Conservation (phyloP, 768 basidiomycete genomes). For the Mycena galericulata region DNA sequence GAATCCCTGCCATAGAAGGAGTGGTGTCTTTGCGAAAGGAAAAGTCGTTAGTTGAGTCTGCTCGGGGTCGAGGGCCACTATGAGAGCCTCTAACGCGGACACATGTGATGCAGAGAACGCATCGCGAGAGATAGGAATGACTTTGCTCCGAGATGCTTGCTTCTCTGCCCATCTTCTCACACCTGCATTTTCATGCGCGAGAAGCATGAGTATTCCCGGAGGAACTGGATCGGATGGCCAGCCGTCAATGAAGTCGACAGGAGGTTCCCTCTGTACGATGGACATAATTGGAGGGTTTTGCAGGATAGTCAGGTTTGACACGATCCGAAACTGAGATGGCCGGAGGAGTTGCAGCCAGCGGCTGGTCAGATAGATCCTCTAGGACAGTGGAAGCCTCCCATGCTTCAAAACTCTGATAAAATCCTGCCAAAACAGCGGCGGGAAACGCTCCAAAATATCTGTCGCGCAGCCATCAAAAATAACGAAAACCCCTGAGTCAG, state of each 20-base stretch:
- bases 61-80: slow-evolving; percentile 44
- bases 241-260: slow-evolving; percentile 48
- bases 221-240: slow-evolving; percentile 75
- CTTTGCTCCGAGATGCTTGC: slow-evolving; percentile 54
- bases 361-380: slow-evolving; percentile 53
- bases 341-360: slow-evolving; percentile 59
- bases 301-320: slow-evolving; percentile 72
- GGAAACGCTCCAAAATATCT: slow-evolving; percentile 84
- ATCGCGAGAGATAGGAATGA: slow-evolving; percentile 59
- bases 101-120: slow-evolving; percentile 63
- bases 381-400: slow-evolving; percentile 74
- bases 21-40: slow-evolving; percentile 52
- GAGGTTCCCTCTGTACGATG: slow-evolving; percentile 52
- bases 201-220: slow-evolving; percentile 68
- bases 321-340: slow-evolving; percentile 69
- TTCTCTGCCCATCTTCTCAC: slow-evolving; percentile 72
- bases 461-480: slow-evolving; percentile 33
- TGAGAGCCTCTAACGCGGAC: slow-evolving; percentile 56
- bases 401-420: slow-evolving; percentile 71
- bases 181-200: slow-evolving; percentile 60
- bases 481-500: neutral
- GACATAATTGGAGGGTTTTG: slow-evolving; percentile 60
- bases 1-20: slow-evolving; percentile 67
- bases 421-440: slow-evolving; percentile 60
- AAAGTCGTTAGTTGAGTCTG: slow-evolving; percentile 25